These are phyloP conservation scores for Diaporthe sp. DNA, from an alignment of 2,329 filamentous ascomycete species.

Conservation along the genomic window DNA sequence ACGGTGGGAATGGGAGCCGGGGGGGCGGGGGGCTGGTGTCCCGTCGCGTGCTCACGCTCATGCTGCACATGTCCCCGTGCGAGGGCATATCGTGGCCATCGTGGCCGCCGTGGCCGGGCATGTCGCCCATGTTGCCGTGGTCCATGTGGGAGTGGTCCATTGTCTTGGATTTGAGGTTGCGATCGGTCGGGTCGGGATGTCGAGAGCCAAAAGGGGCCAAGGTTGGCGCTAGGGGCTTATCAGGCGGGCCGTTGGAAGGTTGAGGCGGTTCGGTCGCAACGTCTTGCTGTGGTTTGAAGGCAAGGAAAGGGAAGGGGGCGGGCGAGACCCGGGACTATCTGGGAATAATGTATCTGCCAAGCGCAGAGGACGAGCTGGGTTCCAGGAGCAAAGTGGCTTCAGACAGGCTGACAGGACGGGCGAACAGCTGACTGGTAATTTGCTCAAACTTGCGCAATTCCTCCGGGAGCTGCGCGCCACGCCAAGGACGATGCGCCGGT, in stretches of 20 bases:
- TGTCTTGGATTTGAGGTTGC: constrained; percentile 41
- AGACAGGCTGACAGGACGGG: background rate
- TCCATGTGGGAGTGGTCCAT: constrained; percentile 58
- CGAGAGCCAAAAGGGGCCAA: constrained; percentile 27
- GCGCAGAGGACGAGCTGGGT: background rate
- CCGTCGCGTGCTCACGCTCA: constrained; percentile 76
- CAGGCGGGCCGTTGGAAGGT: background rate
- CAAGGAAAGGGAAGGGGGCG: background rate
- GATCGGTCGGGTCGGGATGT: constrained; percentile 14
- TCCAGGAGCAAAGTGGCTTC: constrained; percentile 2
- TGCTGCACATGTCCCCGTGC: constrained; percentile 76
- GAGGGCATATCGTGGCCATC: constrained; percentile 51
- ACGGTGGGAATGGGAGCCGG: too few relatives aligned
- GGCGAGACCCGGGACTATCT: background rate
- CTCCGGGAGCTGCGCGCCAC: constrained; percentile 11
- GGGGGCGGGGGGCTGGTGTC: background rate
- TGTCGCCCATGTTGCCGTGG: constrained; percentile 65
- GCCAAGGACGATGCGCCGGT: constrained; percentile 13
- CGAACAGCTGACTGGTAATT: constrained; percentile 29
- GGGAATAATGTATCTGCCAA: background rate
- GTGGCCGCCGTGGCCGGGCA: constrained; percentile 51
- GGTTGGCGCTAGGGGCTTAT: constrained; percentile 3
- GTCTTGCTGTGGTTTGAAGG: background rate
- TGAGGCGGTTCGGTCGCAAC: constrained; percentile 4
- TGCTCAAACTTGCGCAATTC: constrained; percentile 29